phyloP scores from a whole-genome alignment of 306 rosid species.

The Rosa chinensis region DNA sequence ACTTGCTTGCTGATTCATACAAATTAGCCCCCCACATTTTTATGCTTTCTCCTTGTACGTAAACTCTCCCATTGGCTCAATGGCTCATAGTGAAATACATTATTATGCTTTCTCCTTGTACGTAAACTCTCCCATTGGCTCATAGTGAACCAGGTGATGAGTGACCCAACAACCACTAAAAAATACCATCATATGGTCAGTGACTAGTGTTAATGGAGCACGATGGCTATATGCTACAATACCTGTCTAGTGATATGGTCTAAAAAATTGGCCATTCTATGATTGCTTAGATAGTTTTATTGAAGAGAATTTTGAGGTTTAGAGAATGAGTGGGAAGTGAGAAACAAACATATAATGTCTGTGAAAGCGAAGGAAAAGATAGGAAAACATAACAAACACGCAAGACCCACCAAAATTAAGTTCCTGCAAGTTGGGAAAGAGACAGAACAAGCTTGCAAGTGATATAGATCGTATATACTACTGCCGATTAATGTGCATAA shows the following conservation, averaged over 20 bases:
- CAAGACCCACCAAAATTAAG: slow-evolving; percentile 23
- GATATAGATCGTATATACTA: not conserved
- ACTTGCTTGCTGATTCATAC: not conserved
- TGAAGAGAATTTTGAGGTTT: not conserved
- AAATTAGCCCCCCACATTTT: not conserved
- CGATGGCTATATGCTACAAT: not conserved
- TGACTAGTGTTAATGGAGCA: not conserved
- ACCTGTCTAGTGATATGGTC: not conserved
- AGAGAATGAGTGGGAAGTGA: not conserved
- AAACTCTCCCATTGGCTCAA: too few species aligned
- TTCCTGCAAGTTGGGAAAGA: slow-evolving; percentile 29
- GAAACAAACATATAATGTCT: not conserved
- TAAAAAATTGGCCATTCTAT: not conserved
- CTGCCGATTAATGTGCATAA: not conserved
- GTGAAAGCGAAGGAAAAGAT: slow-evolving; percentile 6
- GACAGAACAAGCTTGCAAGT: not conserved
- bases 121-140: not conserved
- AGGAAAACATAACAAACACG: slow-evolving; percentile 14
- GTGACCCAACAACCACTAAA: not conserved
- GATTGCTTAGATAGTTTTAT: not conserved
- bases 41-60: too few species aligned
- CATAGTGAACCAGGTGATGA: not conserved
- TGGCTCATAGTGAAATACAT: not conserved
- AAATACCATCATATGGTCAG: not conserved
- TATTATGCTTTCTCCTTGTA: not conserved